Conservation (phyloP, 306 rosid genomes). For the Cajanus cajan region DNA sequence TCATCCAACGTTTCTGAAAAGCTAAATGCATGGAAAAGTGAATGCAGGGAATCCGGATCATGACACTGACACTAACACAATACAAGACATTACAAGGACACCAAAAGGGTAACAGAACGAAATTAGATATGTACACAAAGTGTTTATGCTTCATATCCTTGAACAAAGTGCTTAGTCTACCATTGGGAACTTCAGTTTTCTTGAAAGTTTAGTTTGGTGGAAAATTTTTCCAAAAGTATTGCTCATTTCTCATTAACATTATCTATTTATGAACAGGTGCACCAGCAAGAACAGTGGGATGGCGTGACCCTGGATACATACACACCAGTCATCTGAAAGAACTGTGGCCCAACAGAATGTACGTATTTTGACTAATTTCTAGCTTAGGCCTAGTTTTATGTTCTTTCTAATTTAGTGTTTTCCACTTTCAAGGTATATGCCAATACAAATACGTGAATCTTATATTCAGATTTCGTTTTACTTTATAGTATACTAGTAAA, state of each 20-base stretch:
- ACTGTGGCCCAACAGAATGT: conserved; percentile 82
- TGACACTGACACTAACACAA: too few relatives aligned
- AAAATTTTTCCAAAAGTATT: background rate
- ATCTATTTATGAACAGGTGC: conserved; percentile 54
- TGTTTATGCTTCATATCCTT: background rate
- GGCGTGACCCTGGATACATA: conserved; percentile 91
- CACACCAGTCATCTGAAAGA: conserved; percentile 81
- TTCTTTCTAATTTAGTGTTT: background rate
- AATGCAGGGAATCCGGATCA: too few relatives aligned
- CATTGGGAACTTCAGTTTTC: background rate
- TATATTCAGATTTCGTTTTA: conserved; percentile 4
- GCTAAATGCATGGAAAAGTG: too few relatives aligned
- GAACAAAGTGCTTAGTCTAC: background rate
- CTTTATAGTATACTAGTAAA: background rate
- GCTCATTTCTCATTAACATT: background rate
- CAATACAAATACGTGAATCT: background rate
- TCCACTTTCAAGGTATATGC: background rate
- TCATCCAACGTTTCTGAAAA: too few relatives aligned
- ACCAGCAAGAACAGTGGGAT: conserved; percentile 88
- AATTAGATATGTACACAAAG: background rate
- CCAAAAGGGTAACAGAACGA: background rate
- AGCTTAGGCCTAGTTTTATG: conserved; percentile 1
- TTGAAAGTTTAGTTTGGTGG: background rate
- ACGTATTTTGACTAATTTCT: conserved; percentile 36
- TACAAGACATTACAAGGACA: too few relatives aligned